A percentile compares a stretch with the other conserved stretches of the same genome.
phyloP scores from a whole-genome alignment of 192 early-diverging fungal genomes.

The Funneliformis geosporum region DNA sequence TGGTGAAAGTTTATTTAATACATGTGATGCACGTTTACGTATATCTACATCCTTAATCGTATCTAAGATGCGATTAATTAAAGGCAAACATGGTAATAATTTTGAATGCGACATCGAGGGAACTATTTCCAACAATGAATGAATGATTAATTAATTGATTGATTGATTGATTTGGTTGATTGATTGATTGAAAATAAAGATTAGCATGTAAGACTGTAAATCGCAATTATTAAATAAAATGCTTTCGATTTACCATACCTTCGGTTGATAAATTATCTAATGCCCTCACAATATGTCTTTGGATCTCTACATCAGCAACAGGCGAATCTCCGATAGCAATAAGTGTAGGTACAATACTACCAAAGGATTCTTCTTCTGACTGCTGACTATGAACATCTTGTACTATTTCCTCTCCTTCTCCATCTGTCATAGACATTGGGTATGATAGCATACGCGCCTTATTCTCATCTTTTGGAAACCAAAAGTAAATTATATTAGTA shows the following conservation, averaged over 20 bases:
- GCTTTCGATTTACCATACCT: conserved; percentile 32
- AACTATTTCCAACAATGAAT: background rate
- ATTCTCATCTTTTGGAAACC: background rate
- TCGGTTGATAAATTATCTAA: conserved; percentile 55
- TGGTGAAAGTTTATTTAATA: conserved; percentile 32
- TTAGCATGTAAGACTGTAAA: conserved; percentile 1
- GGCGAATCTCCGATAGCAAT: conserved; percentile 40
- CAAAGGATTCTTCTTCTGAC: background rate
- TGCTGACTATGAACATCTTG: background rate
- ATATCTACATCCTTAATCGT: conserved; percentile 43
- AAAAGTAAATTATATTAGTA: background rate
- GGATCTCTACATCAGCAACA: conserved; percentile 48
- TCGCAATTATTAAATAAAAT: conserved; percentile 39
- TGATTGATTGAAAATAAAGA: conserved; percentile 6
- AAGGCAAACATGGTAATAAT: conserved; percentile 35
- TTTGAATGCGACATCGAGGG: conserved; percentile 1
- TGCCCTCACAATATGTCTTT: conserved; percentile 55
- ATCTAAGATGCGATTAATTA: conserved; percentile 46
- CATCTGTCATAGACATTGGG: conserved; percentile 28
- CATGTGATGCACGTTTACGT: conserved; percentile 42
- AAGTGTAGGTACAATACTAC: conserved; percentile 38
- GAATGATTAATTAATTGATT: background rate
- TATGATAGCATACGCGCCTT: background rate
- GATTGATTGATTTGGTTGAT: too few relatives aligned
- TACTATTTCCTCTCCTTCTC: conserved; percentile 27